Evolutionary conservation across 1,139 yeast species (phyloP), one percentile per base, ranked within the genome.

Genomic region (Zhuliangozyma parablackwelliae): DNA sequence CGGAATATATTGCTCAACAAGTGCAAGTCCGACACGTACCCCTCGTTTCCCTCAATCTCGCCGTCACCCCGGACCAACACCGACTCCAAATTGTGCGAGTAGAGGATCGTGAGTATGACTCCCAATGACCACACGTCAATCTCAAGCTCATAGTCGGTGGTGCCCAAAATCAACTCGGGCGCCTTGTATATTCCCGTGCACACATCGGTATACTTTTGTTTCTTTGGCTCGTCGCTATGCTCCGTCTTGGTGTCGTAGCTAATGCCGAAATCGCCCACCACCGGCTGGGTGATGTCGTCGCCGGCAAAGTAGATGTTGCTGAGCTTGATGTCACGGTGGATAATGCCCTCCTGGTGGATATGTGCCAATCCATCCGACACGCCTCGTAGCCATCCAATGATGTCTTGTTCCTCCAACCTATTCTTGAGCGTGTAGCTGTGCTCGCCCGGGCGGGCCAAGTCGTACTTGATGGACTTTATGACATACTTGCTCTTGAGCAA

Each of bases 251-350:
- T n/a, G 49, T 61, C 57, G 38, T 65, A 87, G 23, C 90, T 73
- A 27, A 87, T 82, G 7, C 97, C 96, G 57, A 90, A 84, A 56
- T 92, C 97, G 10, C 85, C 80, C 9, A 84, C 54, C 1, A 78
- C 65, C 1, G 72, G 70, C 1, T 75, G 63, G 2, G 53, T 53
- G 3, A 52, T 42, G 8, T 49, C 51, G 2, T 57, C 51, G 6
- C 51, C 49, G 3, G 52, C 50, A 48, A 86, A 72, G 57, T 87
- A 59, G 29, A 90, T 71, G 52, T 90, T 90, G 13, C 78, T 78
- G 0, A 95, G 95, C 57, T 90, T 90, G 37, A 90, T 61, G 56
- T 90, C 97, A 33, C 97, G 71, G 54, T 90, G 97, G 11, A 90
- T 88, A n/a, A 90, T 72, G 0, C 80, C 80, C 0, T 55, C 46